Evolutionary conservation across 306 rosid genomes (phyloP), one percentile per base, ranked within the genome.

Genomic region (Vigna mungo): DNA sequence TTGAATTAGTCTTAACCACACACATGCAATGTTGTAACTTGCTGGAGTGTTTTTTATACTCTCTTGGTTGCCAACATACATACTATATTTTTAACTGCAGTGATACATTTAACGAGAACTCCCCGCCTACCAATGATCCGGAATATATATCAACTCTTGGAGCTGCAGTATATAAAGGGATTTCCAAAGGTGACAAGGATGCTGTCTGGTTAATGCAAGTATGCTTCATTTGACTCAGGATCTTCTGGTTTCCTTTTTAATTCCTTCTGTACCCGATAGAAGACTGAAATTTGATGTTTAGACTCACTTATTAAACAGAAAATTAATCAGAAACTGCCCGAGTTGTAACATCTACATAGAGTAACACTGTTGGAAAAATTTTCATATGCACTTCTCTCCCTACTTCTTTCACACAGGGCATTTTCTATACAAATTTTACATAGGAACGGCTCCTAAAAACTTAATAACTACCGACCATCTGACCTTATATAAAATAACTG

Each of bases 171-270:
- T 94, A 87, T 80, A 85, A 89, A 89, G 97, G 97, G 72, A 92
- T 94, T 92, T 86, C 90, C 49, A 78, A 83, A 84, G 96, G 93
- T 30, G 92, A 94, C 75, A 86, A 81, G 80, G 96, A 92, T 85
- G 97, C 98, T n/a, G 96, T 94, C 76, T 94, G 98, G 98, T 86
- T 94, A 78, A 94, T 94, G 98, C 98, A 94, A 87, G 98, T 94
- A 94, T 60, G 92, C 68, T 85, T 78, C 83, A 75, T 58, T 85
- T 66, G 73, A 69, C 74, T 68, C 41, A 10, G 15, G 67, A 66
- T 64, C 48, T 59, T 16, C 67, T 61, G 16, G n/a, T 78, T 77
- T 76, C 43, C 37, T 20, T 15, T 72, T 55, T 46, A 52, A 56
- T 69, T 72, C 46, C 53, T 44, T 65, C 16, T 20, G 9, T 25